Conservation (phyloP, 371 early-diverging fungal species). For the Dichotomocladium elegans region DNA sequence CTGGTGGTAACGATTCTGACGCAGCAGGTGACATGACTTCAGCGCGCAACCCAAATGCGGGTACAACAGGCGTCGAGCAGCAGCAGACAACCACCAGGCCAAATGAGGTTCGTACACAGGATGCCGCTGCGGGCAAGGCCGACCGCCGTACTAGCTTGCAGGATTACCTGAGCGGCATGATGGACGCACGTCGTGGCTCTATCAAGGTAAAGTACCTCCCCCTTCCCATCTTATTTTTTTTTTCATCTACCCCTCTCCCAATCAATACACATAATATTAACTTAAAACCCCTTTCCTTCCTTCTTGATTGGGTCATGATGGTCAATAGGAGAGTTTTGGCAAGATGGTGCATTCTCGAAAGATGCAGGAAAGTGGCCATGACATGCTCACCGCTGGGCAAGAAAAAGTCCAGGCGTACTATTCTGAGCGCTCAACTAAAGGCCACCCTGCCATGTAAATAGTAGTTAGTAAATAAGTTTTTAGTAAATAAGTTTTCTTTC, state of each 20-base stretch:
- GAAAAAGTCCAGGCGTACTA: background rate
- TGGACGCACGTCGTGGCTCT: conserved; percentile 3
- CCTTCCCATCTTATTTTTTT: no score
- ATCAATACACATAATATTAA: no score
- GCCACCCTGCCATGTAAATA: conserved; percentile 2
- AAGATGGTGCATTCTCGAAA: background rate
- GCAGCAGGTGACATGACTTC: background rate
- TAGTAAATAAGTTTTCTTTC: background rate
- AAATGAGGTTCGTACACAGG: no score
- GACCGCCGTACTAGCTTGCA: background rate
- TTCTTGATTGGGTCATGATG: background rate
- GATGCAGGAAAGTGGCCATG: background rate
- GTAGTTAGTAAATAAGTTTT: background rate
- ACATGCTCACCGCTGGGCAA: background rate
- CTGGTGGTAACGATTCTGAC: background rate
- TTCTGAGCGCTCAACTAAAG: background rate
- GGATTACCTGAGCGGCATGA: conserved; percentile 2
- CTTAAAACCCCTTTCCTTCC: no score
- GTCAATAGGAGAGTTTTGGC: conserved; percentile 1
- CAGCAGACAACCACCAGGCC: no score
- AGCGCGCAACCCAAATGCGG: background rate
- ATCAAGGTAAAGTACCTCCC: conserved; percentile 9
- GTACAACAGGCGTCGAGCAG: background rate
- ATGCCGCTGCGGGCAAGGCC: background rate
- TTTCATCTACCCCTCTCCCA: no score